These are phyloP conservation scores for Usnea hakonensis DNA, from an alignment of 495 filamentous ascomycete species.

Conservation along the genomic window DNA sequence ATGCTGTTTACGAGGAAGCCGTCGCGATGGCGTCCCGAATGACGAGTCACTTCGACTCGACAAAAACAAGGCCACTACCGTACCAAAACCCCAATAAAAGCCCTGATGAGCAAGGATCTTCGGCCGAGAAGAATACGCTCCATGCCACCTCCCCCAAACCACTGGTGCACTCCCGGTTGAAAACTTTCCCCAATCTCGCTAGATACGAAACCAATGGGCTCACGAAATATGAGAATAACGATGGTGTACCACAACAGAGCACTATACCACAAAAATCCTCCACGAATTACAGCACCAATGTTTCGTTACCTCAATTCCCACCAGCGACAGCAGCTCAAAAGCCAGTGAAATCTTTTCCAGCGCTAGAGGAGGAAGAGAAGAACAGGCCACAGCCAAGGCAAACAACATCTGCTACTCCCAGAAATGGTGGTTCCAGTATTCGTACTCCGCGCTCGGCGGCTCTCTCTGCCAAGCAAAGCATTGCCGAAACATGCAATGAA, in stretches of 20 bases:
- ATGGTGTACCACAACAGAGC: neutral
- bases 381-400: neutral
- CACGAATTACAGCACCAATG: neutral
- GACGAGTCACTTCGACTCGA: neutral
- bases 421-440: neutral
- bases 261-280: neutral
- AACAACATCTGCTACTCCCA: neutral
- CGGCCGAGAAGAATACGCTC: neutral
- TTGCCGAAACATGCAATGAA: neutral
- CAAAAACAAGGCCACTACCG: neutral
- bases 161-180: neutral
- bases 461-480: neutral
- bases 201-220: neutral
- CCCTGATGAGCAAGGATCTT: neutral
- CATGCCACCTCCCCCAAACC: neutral
- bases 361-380: neutral
- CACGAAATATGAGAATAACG: neutral
- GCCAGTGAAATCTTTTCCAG: neutral
- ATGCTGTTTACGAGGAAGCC: constrained; percentile 3
- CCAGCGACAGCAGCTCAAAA: neutral
- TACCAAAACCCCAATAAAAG: neutral
- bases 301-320: neutral
- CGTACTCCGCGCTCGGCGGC: constrained; percentile 1
- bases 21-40: neutral
- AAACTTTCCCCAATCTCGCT: neutral